A percentile compares a stretch with the other conserved stretches of the same genome.
These are phyloP conservation scores for Alternaria hordeiaustralica DNA, from an alignment of 2,329 filamentous ascomycete species.

Conservation along the genomic window DNA sequence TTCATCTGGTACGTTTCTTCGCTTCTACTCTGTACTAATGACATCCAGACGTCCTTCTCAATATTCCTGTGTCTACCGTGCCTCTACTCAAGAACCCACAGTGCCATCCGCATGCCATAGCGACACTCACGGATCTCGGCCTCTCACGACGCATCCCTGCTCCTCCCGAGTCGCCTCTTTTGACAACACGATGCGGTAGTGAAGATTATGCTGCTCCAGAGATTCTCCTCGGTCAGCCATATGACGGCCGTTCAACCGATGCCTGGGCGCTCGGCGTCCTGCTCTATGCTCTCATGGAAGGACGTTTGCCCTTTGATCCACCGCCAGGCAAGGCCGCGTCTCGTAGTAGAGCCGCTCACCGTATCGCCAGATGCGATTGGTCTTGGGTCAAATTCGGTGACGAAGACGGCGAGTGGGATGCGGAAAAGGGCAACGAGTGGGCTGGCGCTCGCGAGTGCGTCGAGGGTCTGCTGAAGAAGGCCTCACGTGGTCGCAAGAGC, in stretches of 20 bases:
- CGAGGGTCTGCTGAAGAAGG: conserved; percentile 83
- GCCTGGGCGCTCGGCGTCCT: conserved; percentile 95
- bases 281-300: conserved; percentile 90
- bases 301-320: conserved; percentile 91
- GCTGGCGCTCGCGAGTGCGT: conserved; percentile 81
- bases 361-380: conserved; percentile 97
- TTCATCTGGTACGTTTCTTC: conserved; percentile 27
- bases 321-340: conserved; percentile 79
- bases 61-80: conserved; percentile 73
- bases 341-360: conserved; percentile 80
- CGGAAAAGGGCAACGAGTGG: conserved; percentile 68
- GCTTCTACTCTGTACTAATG: conserved; percentile 38
- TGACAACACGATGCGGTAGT: conserved; percentile 93
- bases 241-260: conserved; percentile 90
- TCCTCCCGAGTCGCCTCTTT: conserved; percentile 76
- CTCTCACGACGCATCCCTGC: conserved; percentile 81
- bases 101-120: conserved; percentile 79
- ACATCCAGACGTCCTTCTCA: conserved; percentile 82
- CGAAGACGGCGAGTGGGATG: conserved; percentile 85
- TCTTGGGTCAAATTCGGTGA: conserved; percentile 87
- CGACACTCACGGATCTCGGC: conserved; percentile 90
- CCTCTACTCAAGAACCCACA: conserved; percentile 71
- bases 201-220: conserved; percentile 98
- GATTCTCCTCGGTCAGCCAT: conserved; percentile 92
- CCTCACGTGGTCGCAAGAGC: conserved; percentile 74